phyloP scores from a whole-genome alignment of 2,329 filamentous ascomycete genomes.

The Beauveria caledonica region DNA sequence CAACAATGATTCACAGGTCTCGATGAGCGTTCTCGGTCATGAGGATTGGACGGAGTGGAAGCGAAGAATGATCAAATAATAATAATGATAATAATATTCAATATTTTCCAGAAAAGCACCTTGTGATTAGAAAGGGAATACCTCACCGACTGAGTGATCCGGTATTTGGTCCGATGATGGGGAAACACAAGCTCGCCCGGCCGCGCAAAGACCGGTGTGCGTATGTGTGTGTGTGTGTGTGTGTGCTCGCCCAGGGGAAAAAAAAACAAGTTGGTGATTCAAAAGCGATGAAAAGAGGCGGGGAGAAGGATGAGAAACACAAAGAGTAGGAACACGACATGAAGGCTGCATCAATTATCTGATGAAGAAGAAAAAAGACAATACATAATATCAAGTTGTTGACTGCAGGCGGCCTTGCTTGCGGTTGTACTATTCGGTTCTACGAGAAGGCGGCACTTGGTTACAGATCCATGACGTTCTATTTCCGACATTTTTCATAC shows the following conservation, averaged over 20 bases:
- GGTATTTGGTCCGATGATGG: not conserved
- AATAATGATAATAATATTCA: not conserved
- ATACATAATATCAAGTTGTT: too few relatives aligned
- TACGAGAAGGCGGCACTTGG: too few relatives aligned
- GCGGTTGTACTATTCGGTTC: too few relatives aligned
- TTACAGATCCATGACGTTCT: too few relatives aligned
- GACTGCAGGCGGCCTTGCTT: too few relatives aligned
- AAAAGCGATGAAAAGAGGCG: not conserved
- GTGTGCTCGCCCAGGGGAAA: not conserved
- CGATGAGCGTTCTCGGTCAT: too few relatives aligned
- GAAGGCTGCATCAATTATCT: not conserved
- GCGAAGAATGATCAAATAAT: not conserved
- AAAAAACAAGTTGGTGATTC: not conserved
- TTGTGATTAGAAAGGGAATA: too few relatives aligned
- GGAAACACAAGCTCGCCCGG: not conserved
- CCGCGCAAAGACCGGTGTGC: conserved; percentile 3
- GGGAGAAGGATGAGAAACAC: not conserved
- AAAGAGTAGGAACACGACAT: not conserved
- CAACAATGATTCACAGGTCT: too few relatives aligned
- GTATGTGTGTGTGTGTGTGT: not conserved
- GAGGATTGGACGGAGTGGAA: too few relatives aligned
- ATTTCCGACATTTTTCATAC: too few relatives aligned
- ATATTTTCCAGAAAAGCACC: too few relatives aligned
- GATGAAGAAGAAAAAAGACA: too few relatives aligned
- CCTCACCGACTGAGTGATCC: not conserved